Conservation (phyloP, 768 basidiomycete genomes). For the Pholiota microspora region DNA sequence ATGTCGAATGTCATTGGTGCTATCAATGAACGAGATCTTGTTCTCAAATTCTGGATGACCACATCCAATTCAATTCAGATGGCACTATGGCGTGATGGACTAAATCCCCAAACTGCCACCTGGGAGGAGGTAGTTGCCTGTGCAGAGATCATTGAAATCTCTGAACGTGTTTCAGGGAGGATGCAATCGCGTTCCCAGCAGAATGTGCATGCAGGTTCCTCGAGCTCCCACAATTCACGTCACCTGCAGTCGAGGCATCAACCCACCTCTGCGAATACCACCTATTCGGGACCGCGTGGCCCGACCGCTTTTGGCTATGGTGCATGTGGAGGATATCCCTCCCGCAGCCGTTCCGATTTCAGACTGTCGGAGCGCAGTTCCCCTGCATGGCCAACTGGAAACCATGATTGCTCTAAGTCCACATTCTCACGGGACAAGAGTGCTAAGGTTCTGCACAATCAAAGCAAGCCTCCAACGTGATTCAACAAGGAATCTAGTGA, state of each 20-base stretch:
- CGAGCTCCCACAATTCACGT: not conserved
- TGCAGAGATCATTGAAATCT: conserved; percentile 24
- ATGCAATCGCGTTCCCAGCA: not conserved
- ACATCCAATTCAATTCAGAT: conserved; percentile 22
- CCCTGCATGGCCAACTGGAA: no score
- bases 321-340: no score
- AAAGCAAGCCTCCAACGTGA: not conserved
- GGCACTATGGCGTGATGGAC: conserved; percentile 25
- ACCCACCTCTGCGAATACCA: no score
- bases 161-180: conserved; percentile 12
- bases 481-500: conserved; percentile 15
- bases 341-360: no score
- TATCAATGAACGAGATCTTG: conserved; percentile 24
- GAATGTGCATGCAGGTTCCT: not conserved
- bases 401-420: not conserved
- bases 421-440: no score
- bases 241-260: no score
- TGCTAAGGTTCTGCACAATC: not conserved
- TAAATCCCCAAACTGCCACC: conserved; percentile 25
- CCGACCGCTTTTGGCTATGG: no score
- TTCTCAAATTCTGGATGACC: conserved; percentile 35
- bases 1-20: conserved; percentile 32
- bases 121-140: conserved; percentile 25
- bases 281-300: no score
- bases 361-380: no score